Percentiles rank a stretch among this genome's conserved stretches.
phyloP scores from a whole-genome alignment of 2,329 filamentous ascomycete species.

The Penicillium oxalicum region DNA sequence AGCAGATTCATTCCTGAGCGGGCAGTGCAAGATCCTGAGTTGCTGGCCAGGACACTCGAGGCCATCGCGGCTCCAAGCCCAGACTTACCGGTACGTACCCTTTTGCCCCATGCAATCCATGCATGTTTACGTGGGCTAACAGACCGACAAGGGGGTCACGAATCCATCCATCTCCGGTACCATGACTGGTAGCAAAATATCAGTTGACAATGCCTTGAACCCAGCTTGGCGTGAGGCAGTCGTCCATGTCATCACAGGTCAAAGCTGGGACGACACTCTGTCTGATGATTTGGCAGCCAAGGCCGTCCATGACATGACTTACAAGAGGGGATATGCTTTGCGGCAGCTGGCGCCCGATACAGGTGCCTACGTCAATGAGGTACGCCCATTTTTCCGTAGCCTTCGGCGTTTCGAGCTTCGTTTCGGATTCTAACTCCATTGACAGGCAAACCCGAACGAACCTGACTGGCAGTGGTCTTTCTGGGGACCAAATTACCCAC shows the following conservation, averaged over 20 bases:
- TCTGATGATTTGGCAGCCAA: constrained; percentile 1
- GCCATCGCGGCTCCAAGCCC: not conserved
- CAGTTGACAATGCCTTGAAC: constrained; percentile 13
- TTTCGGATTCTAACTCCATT: not conserved
- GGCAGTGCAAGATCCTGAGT: not conserved
- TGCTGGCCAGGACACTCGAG: not conserved
- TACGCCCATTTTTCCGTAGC: constrained; percentile 1
- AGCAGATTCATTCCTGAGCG: not conserved
- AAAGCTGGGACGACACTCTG: constrained; percentile 10
- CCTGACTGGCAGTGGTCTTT: constrained; percentile 14
- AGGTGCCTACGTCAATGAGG: constrained; percentile 30
- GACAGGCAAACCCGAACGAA: constrained; percentile 12
- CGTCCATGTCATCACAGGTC: constrained; percentile 11
- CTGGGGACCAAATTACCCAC: constrained; percentile 5
- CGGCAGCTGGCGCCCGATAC: constrained; percentile 19
- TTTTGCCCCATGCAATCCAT: not conserved
- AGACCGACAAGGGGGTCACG: constrained; percentile 5
- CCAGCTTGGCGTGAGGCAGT: constrained; percentile 16
- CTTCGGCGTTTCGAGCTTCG: not conserved
- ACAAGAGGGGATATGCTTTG: constrained; percentile 13
- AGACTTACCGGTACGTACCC: not conserved
- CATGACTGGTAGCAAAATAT: constrained; percentile 9
- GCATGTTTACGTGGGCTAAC: not conserved
- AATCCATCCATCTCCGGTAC: constrained; percentile 13
- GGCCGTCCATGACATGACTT: constrained; percentile 10